These are phyloP conservation scores for Marchantia polymorpha DNA, from an alignment of 225 moss, liverwort and hornwort genomes.

Conservation along the genomic window DNA sequence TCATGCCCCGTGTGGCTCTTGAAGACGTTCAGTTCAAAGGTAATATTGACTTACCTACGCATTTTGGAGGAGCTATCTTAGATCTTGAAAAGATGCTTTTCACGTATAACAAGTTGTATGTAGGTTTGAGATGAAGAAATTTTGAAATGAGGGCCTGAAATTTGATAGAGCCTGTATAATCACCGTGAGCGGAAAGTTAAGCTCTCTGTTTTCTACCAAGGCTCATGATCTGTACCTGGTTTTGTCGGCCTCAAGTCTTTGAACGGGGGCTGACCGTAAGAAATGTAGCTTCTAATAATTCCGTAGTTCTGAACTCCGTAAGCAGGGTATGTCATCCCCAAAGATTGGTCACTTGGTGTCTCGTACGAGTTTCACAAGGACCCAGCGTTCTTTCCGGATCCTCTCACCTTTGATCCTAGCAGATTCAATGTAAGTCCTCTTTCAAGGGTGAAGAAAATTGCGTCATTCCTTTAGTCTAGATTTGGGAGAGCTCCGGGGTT, in stretches of 20 bases:
- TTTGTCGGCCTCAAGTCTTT: background rate
- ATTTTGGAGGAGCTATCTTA: too few relatives aligned
- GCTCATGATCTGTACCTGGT: background rate
- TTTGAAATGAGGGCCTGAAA: too few relatives aligned
- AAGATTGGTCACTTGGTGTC: background rate
- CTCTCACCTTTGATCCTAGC: conserved; percentile 17
- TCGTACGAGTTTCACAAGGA: background rate
- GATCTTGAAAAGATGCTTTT: too few relatives aligned
- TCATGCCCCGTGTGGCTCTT: background rate
- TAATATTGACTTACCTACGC: background rate
- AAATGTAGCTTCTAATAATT: background rate
- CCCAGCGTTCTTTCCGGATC: background rate
- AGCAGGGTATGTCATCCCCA: background rate
- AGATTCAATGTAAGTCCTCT: conserved; percentile 19
- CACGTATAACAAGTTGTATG: too few relatives aligned
- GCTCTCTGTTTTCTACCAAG: background rate
- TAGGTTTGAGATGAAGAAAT: too few relatives aligned
- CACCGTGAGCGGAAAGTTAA: too few relatives aligned
- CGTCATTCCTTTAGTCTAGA: too few relatives aligned
- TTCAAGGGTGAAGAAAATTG: too few relatives aligned
- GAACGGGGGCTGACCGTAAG: background rate
- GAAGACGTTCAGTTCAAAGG: background rate
- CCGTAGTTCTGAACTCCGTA: background rate
- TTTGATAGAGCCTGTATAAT: too few relatives aligned
- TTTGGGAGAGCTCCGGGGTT: too few relatives aligned